These are phyloP conservation scores for Fusarium sp. DNA, from an alignment of 2,329 filamentous ascomycete species.

Conservation along the genomic window DNA sequence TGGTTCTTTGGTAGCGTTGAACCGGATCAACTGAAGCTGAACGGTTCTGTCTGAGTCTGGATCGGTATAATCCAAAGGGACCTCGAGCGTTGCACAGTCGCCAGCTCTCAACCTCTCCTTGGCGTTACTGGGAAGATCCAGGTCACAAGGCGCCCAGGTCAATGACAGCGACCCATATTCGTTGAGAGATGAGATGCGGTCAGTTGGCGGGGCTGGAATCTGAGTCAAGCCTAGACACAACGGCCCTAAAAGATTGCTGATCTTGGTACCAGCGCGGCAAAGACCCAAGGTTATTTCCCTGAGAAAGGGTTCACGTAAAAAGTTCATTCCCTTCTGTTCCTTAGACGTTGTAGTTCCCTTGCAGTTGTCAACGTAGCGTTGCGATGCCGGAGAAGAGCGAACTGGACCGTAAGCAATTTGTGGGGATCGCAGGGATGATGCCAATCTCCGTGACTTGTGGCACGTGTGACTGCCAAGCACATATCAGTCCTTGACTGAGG, in stretches of 20 bases:
- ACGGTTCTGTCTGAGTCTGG: constrained; percentile 47
- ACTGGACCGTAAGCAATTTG: too few species aligned
- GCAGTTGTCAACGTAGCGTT: too few species aligned
- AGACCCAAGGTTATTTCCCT: too few species aligned
- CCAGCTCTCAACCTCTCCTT: constrained; percentile 15
- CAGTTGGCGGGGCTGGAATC: not conserved
- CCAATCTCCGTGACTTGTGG: too few species aligned
- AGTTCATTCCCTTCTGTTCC: too few species aligned
- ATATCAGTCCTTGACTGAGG: too few species aligned
- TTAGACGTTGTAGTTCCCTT: too few species aligned
- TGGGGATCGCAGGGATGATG: too few species aligned
- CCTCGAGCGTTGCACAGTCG: constrained; percentile 54
- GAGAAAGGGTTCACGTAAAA: too few species aligned
- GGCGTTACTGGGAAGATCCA: constrained; percentile 13
- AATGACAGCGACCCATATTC: constrained; percentile 5
- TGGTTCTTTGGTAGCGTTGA: constrained; percentile 50
- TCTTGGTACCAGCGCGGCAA: not conserved
- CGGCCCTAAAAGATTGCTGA: constrained; percentile 2
- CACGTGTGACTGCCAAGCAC: too few species aligned
- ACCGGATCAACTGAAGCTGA: constrained; percentile 51
- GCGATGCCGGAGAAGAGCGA: too few species aligned
- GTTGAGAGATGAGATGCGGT: not conserved
- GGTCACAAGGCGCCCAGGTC: constrained; percentile 19
- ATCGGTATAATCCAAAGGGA: constrained; percentile 58
- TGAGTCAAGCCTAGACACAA: constrained; percentile 13